phyloP scores from a whole-genome alignment of 345 rosid genomes.

The Hibiscus syriacus region DNA sequence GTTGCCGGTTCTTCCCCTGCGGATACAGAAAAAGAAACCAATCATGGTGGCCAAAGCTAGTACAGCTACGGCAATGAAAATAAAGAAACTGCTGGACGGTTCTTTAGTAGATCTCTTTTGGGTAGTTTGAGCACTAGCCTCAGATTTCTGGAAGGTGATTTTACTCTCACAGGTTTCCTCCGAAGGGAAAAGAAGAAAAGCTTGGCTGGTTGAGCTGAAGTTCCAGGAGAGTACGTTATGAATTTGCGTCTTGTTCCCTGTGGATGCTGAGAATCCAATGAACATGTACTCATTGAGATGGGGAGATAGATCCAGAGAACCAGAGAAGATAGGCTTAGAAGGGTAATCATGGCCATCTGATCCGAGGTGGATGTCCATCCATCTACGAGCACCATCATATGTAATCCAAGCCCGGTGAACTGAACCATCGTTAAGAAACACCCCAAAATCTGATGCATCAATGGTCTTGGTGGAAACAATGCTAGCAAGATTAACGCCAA shows the following conservation, averaged over 20 bases:
- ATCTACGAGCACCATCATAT: slow-evolving; percentile 27
- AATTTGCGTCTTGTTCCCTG: slow-evolving; percentile 37
- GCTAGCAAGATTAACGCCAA: slow-evolving; percentile 46
- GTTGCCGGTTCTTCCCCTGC: slow-evolving; percentile 18
- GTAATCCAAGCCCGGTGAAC: slow-evolving; percentile 35
- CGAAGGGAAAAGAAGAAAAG: slow-evolving; percentile 35
- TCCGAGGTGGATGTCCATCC: slow-evolving; percentile 36
- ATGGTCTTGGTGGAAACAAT: slow-evolving; percentile 27
- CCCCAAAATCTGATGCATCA: slow-evolving; percentile 34
- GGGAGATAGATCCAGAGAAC: slow-evolving; percentile 35
- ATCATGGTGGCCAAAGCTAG: slow-evolving; percentile 22
- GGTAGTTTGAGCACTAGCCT: background rate
- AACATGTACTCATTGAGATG: slow-evolving; percentile 50
- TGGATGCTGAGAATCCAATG: slow-evolving; percentile 51
- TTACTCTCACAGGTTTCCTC: slow-evolving; percentile 33
- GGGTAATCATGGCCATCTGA: slow-evolving; percentile 17
- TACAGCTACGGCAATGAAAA: slow-evolving; percentile 28
- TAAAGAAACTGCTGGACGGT: slow-evolving; percentile 27
- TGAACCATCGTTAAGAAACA: slow-evolving; percentile 33
- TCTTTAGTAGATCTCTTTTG: slow-evolving; percentile 11
- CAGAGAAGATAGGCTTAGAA: slow-evolving; percentile 29
- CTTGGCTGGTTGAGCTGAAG: slow-evolving; percentile 38
- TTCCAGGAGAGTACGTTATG: slow-evolving; percentile 39
- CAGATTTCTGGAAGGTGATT: slow-evolving; percentile 6
- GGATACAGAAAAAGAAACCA: slow-evolving; percentile 22